Base-by-base conservation (phyloP, 1,284 basidiomycete genomes). In the Ceratobasidium papillatum region DNA sequence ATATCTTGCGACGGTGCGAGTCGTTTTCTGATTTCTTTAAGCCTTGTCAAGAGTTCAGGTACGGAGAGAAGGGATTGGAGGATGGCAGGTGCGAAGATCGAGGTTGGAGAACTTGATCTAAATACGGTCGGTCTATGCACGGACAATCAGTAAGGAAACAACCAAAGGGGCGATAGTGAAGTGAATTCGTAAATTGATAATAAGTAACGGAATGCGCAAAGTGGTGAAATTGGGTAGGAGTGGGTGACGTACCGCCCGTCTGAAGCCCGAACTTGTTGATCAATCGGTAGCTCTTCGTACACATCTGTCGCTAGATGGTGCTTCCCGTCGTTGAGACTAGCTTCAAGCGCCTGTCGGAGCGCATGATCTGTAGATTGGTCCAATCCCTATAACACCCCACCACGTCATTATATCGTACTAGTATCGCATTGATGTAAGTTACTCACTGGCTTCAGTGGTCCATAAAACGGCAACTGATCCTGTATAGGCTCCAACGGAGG, bases 331-430 rank as follows among this genome's bases (percentile, higher is more conserved):
- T 72, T 64, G 34, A 76, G 38, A 51, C 75, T 76, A 5, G 73
- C 75, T 34, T 76, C 74, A n/a, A 76, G 61, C 17, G 76, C 76
- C 19, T 51, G 74, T 49, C 69, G 58, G n/a, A 76, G 62, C 32
- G 66, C 68, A 22, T 76, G 74, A 25, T 76, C 76, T n/a, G 68
- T 71, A 7, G 52, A 36, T 19, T 54, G 27, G 43, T 71, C 68
- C 41, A 71, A 36, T 58, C 32, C 54, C 68, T 71, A 52, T 25
- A 45, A 64, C 19, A 9, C 43, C 5, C 12, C 27, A 30, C 32
- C 19, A 38, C 22, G 9, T 41, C 56, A 59, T n/a, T n/a, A n/a
- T n/a, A n/a, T n/a, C 32, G 22, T 43, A 64, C 2, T 41, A 52
- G 54, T 41, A n/a, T 12, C 30, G 61, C 43, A 45, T 45, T 19